These are phyloP conservation scores for Talaromyces thailandensis DNA, from an alignment of 495 filamentous ascomycete genomes.

Conservation along the genomic window DNA sequence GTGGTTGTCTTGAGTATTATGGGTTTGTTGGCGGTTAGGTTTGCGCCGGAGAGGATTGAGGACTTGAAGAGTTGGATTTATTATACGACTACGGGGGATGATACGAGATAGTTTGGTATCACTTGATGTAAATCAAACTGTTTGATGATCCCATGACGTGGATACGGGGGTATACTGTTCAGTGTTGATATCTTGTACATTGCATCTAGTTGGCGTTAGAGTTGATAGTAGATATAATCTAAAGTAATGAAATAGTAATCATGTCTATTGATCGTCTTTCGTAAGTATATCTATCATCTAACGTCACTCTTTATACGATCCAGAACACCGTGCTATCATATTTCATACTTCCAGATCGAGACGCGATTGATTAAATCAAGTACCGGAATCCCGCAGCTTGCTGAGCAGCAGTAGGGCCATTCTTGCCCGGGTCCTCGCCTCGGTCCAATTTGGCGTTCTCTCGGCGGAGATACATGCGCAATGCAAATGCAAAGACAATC, in stretches of 20 bases:
- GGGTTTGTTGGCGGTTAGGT: not conserved
- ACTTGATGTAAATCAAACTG: not conserved
- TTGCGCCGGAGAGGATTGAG: conserved; percentile 2
- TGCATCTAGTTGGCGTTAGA: not conserved
- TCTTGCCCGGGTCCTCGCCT: conserved; percentile 15
- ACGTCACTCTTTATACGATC: not conserved
- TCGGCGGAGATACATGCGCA: conserved; percentile 16
- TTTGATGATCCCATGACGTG: not conserved
- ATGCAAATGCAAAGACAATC: conserved; percentile 13
- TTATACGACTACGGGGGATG: conserved; percentile 5
- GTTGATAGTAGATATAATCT: not conserved
- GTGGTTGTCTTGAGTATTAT: conserved; percentile 1
- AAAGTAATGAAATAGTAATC: not conserved
- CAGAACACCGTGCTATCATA: not conserved
- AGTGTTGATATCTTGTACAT: not conserved
- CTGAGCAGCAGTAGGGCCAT: conserved; percentile 16
- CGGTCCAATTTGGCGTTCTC: conserved; percentile 24
- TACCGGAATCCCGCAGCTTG: conserved; percentile 9
- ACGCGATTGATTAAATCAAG: not conserved
- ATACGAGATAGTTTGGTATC: not conserved
- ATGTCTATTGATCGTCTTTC: not conserved
- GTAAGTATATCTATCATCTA: not conserved
- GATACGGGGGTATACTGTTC: not conserved
- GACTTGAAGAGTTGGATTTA: conserved; percentile 7
- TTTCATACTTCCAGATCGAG: not conserved